Conservation (phyloP, 805 yeast species). For the Pichia californica region DNA sequence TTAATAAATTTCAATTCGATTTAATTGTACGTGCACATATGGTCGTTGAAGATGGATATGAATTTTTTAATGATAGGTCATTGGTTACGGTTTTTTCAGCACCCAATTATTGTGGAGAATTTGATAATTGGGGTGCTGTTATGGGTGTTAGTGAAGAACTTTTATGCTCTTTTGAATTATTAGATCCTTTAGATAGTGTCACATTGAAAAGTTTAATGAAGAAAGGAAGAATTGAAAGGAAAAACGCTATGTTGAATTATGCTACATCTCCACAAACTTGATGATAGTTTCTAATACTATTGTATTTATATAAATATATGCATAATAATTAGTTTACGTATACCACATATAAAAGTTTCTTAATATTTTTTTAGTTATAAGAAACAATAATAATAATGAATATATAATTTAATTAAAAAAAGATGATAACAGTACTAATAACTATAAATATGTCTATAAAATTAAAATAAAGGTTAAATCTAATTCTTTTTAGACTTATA, state of each 20-base stretch:
- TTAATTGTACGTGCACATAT: conserved; percentile 81
- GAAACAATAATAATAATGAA: too few species aligned
- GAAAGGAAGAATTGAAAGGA: conserved; percentile 83
- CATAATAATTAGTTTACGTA: too few species aligned
- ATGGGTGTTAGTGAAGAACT: conserved; percentile 94
- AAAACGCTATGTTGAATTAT: conserved; percentile 40
- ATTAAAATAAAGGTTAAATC: neutral
- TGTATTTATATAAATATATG: neutral
- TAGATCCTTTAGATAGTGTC: conserved; percentile 89
- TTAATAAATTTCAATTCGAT: conserved; percentile 70
- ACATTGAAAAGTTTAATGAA: conserved; percentile 94
- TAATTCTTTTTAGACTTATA: conserved; percentile 4
- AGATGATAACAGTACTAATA: too few species aligned
- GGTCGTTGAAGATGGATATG: conserved; percentile 82
- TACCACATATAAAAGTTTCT: too few species aligned
- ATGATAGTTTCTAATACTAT: too few species aligned
- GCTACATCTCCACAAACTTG: conserved; percentile 17
- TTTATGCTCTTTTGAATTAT: conserved; percentile 84
- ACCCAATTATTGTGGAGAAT: conserved; percentile 77
- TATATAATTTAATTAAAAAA: too few species aligned
- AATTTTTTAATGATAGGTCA: conserved; percentile 65
- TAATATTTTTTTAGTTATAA: too few species aligned
- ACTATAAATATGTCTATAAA: neutral
- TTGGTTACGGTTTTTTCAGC: conserved; percentile 70
- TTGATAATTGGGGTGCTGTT: conserved; percentile 95